phyloP scores from a whole-genome alignment of 73 alveolate species.

The Paramecium biaurelia region DNA sequence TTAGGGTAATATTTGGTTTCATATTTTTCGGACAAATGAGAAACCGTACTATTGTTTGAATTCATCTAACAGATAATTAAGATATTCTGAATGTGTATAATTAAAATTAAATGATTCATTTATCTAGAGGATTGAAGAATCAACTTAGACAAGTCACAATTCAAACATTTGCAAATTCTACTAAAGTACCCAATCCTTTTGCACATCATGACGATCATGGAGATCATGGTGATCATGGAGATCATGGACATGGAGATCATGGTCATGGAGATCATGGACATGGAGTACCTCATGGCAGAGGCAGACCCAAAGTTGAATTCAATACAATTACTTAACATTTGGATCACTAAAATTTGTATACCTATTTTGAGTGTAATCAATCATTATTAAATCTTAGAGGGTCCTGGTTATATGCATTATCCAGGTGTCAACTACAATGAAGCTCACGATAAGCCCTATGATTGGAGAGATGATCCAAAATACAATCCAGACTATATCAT shows the following conservation, averaged over 20 bases:
- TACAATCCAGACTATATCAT: conserved; percentile 33
- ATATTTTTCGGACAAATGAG: not conserved
- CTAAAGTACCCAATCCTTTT: conserved; percentile 27
- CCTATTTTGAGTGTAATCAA: conserved; percentile 21
- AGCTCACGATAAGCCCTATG: conserved; percentile 46
- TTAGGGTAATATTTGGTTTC: not conserved
- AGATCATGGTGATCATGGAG: not conserved
- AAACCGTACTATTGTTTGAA: not conserved
- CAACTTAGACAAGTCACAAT: not conserved
- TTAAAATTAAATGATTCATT: conserved; percentile 25
- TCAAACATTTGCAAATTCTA: not conserved
- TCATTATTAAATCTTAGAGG: not conserved
- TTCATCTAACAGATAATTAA: conserved; percentile 25
- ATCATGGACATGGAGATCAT: conserved; percentile 33
- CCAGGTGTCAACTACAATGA: conserved; percentile 22
- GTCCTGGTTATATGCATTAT: conserved; percentile 46
- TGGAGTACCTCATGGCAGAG: not conserved
- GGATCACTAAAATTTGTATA: conserved; percentile 7
- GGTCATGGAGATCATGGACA: conserved; percentile 32
- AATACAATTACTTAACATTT: conserved; percentile 10
- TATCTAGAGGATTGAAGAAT: not conserved
- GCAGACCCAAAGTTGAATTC: conserved; percentile 28
- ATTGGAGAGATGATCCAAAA: conserved; percentile 67
- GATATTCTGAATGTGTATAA: not conserved
- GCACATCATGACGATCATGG: conserved; percentile 42